phyloP scores from a whole-genome alignment of 495 filamentous ascomycete species.

The Hypomontagnella monticulosa region DNA sequence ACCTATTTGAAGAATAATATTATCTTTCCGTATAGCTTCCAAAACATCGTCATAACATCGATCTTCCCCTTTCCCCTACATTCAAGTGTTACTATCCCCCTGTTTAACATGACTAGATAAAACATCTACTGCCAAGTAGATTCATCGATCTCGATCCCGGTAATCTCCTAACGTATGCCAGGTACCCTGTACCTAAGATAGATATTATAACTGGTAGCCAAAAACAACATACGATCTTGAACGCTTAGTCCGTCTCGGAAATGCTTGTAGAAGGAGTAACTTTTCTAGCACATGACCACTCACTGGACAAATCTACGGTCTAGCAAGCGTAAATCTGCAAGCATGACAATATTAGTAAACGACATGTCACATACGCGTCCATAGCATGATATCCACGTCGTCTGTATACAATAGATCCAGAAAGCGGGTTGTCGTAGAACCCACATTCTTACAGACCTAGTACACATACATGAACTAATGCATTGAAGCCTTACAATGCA shows the following conservation, averaged over 20 bases:
- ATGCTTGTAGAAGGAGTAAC: constrained; percentile 6
- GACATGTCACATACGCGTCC: constrained; percentile 37
- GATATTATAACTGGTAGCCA: not conserved
- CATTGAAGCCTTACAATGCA: constrained; percentile 11
- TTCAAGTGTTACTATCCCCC: too few relatives aligned
- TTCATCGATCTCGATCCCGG: too few relatives aligned
- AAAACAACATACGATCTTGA: not conserved
- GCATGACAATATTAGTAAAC: constrained; percentile 26
- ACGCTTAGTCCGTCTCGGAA: constrained; percentile 2
- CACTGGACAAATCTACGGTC: constrained; percentile 5
- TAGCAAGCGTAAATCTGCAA: constrained; percentile 22
- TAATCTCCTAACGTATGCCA: too few relatives aligned
- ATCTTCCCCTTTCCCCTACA: too few relatives aligned
- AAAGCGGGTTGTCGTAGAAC: not conserved
- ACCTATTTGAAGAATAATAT: too few relatives aligned
- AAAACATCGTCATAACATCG: too few relatives aligned
- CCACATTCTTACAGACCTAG: constrained; percentile 6
- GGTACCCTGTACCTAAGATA: too few relatives aligned
- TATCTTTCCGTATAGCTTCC: too few relatives aligned
- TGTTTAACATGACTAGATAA: too few relatives aligned
- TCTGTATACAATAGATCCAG: constrained; percentile 1
- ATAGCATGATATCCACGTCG: constrained; percentile 18
- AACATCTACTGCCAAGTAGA: too few relatives aligned
- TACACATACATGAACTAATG: constrained; percentile 3
- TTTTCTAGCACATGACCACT: constrained; percentile 6